Evolutionary conservation across 257 asterid species (phyloP).

Genomic region (Oldenlandia corymbosa): DNA sequence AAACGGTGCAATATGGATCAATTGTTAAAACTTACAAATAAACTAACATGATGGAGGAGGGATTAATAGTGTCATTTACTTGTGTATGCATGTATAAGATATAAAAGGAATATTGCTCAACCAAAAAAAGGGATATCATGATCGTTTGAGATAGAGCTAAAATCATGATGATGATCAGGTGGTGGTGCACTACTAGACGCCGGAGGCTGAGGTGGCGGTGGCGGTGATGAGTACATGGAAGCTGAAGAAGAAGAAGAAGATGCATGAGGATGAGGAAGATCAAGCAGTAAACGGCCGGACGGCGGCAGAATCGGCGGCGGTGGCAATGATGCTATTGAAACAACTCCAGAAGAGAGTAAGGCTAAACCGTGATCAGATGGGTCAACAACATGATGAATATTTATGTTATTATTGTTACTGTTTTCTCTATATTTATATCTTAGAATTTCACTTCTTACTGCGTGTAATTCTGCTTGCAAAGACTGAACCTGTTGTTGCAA

Average conservation of each 20-base stretch:
- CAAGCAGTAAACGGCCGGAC: slow-evolving; percentile 13
- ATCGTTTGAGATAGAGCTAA: slow-evolving; percentile 40
- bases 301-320: slow-evolving; percentile 26
- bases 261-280: too few species aligned
- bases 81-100: too few species aligned
- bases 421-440: slow-evolving; percentile 47
- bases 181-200: too few species aligned
- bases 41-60: too few species aligned
- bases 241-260: slow-evolving; percentile 28
- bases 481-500: slow-evolving; percentile 64
- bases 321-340: slow-evolving; percentile 36
- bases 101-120: slow-evolving; percentile 10
- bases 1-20: too few species aligned
- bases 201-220: too few species aligned
- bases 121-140: slow-evolving; percentile 53
- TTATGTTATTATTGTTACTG: not conserved
- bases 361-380: slow-evolving; percentile 34
- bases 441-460: slow-evolving; percentile 51
- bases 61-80: too few species aligned
- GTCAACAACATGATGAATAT: too few species aligned
- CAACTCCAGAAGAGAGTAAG: slow-evolving; percentile 39
- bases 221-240: slow-evolving; percentile 40
- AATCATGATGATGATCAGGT: slow-evolving; percentile 42
- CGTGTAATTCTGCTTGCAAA: slow-evolving; percentile 50
- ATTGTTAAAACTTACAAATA: too few species aligned